phyloP scores from a whole-genome alignment of 1,284 basidiomycete genomes.

The Trametes hirsuta region DNA sequence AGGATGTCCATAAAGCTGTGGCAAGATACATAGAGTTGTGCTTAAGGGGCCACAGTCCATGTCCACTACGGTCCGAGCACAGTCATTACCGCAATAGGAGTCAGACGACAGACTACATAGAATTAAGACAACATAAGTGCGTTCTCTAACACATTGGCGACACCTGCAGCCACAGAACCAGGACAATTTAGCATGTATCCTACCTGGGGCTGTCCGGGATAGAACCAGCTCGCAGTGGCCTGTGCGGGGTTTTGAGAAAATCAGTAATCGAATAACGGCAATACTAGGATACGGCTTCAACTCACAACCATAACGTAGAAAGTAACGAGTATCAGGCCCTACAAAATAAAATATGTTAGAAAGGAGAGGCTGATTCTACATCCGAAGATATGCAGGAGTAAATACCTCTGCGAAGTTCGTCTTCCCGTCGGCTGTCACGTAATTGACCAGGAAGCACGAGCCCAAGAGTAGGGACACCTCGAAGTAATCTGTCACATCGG shows the following conservation, averaged over 20 bases:
- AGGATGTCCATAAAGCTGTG: no score
- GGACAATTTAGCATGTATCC: slow-evolving; percentile 35
- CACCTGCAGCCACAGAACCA: slow-evolving; percentile 26
- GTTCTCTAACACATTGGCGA: slow-evolving; percentile 17
- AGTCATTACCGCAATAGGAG: no score
- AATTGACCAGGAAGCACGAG: slow-evolving; percentile 70
- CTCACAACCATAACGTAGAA: slow-evolving; percentile 61
- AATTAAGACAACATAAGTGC: background rate
- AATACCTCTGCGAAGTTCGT: slow-evolving; percentile 61
- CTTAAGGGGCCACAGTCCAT: no score
- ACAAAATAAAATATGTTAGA: background rate
- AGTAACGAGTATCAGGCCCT: slow-evolving; percentile 60
- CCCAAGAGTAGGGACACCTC: slow-evolving; percentile 63
- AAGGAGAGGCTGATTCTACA: no score
- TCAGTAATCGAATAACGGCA: background rate
- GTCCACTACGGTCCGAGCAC: no score
- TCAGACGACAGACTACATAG: no score
- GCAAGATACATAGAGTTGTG: no score
- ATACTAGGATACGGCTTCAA: background rate
- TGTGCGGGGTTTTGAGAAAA: slow-evolving; percentile 20
- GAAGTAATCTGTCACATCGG: slow-evolving; percentile 44
- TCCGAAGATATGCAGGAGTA: no score
- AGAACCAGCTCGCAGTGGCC: slow-evolving; percentile 60
- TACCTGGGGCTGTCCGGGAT: slow-evolving; percentile 52
- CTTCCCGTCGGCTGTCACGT: slow-evolving; percentile 69